Percentiles rank a stretch among this genome's conserved stretches.
Evolutionary conservation across 1,284 basidiomycete species (phyloP).

Genomic region (Blastosporella zonata): DNA sequence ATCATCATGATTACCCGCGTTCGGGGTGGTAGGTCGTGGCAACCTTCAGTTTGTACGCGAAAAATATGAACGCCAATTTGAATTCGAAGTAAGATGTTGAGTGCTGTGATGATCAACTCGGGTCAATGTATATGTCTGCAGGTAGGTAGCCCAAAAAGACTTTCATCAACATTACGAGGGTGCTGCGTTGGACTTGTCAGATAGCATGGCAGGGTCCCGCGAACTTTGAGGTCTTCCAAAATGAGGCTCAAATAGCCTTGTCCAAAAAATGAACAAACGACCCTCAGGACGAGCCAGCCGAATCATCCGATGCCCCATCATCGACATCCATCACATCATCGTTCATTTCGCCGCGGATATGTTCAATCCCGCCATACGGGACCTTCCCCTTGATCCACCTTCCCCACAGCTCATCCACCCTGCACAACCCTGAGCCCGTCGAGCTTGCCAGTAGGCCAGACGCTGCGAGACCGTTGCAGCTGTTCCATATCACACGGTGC

Average conservation of each 20-base stretch:
- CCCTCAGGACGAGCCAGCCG: slow-evolving; percentile 14
- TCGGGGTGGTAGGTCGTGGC: too few species aligned
- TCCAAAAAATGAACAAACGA: neutral
- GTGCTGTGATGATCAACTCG: too few species aligned
- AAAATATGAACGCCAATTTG: too few species aligned
- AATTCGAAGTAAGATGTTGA: too few species aligned
- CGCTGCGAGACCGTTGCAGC: slow-evolving; percentile 61
- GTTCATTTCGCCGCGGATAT: slow-evolving; percentile 36
- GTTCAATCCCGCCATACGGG: slow-evolving; percentile 53
- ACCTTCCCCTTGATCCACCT: slow-evolving; percentile 59
- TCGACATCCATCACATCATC: slow-evolving; percentile 37
- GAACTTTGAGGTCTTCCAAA: too few species aligned
- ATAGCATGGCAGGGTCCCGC: too few species aligned
- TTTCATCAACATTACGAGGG: too few species aligned
- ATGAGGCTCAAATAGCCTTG: neutral
- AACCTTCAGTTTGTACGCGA: too few species aligned
- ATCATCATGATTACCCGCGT: too few species aligned
- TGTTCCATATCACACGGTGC: slow-evolving; percentile 79
- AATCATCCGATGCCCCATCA: slow-evolving; percentile 17
- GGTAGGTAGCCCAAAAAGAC: too few species aligned
- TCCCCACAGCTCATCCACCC: slow-evolving; percentile 77
- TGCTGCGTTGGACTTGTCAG: too few species aligned
- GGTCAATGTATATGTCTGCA: too few species aligned
- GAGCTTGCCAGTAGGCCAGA: slow-evolving; percentile 74
- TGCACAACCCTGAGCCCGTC: slow-evolving; percentile 79